Evolutionary conservation across 495 filamentous ascomycete genomes (phyloP), one percentile per base, ranked within the genome.

Genomic region (Podospora tetraspora): DNA sequence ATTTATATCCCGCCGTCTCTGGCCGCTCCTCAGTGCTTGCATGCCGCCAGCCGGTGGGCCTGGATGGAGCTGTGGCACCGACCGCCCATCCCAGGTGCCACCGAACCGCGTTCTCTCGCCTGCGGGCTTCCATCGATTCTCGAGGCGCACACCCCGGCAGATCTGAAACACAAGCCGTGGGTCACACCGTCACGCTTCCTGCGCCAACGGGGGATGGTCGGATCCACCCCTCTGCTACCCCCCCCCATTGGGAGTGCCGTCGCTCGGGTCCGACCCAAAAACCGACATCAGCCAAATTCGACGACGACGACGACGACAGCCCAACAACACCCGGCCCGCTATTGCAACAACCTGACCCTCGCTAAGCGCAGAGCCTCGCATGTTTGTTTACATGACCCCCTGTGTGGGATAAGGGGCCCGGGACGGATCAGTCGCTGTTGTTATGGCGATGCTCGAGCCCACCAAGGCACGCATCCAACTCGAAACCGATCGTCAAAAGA

Each of bases 281-380:
- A 52, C 43, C 43, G 43, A 52, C 37, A 52, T 52, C 43, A 52
- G 43, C 43, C 43, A 52, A 52, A 52, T 52, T 52, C 16, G 19
- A 24, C 52, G 10, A 13, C 65, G 19, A 24, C 52, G 9, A 13
- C 65, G 57, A 66, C 25, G 11, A 23, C 24, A 27, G 34, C 24
- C 21, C n/a, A 22, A 43, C 19, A 52, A 64, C 59, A 66, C 63
- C 43, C 43, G 43, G 2, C 43, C 43, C 43, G 43, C 43, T 52
- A 19, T 52, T n/a, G 43, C 43, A 52, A 52, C 43, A 52, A n/a
- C 43, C 43, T 19, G 8, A 2, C 43, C 43, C 43, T 52, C 61
- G 69, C 72, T 70, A 71, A 69, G 69, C 23, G 69, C 72, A 73
- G 69, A 73, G 72, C 72, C 72, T 64, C 68, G 68, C 32, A 62